Evolutionary conservation across 768 basidiomycete genomes (phyloP).

Genomic region (Coprinopsis sp.): DNA sequence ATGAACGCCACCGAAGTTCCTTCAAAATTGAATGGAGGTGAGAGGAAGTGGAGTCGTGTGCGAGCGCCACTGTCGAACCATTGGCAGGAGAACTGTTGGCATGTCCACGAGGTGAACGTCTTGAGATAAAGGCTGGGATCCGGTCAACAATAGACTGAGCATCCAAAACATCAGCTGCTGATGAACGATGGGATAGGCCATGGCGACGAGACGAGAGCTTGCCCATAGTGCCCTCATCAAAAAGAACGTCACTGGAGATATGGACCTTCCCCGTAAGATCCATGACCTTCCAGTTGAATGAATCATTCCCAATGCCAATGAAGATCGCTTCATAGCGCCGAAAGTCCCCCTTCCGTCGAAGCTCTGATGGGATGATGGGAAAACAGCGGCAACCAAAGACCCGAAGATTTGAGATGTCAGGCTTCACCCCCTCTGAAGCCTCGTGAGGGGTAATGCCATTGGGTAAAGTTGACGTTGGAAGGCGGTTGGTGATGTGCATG

Average conservation of each 20-base stretch:
- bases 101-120: too few species aligned
- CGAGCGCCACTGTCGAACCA: too few species aligned
- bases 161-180: too few species aligned
- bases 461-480: constrained; percentile 21
- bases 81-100: too few species aligned
- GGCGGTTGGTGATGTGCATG: constrained; percentile 18
- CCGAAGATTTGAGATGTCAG: constrained; percentile 22
- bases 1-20: too few species aligned
- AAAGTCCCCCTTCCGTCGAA: constrained; percentile 13
- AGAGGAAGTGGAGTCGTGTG: too few species aligned
- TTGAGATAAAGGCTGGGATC: too few species aligned
- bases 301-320: constrained; percentile 17
- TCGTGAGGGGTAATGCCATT: constrained; percentile 10
- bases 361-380: constrained; percentile 17
- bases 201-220: constrained; percentile 2
- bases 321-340: constrained; percentile 20
- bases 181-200: too few species aligned
- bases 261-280: constrained; percentile 13
- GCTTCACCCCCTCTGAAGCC: constrained; percentile 19
- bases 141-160: too few species aligned
- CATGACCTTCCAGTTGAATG: constrained; percentile 19
- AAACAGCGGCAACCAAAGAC: constrained; percentile 28
- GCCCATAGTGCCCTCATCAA: constrained; percentile 18
- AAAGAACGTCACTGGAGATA: constrained; percentile 26
- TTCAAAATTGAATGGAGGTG: too few species aligned